Evolutionary conservation across 129 eudicot species (phyloP).

Genomic region (Chrysanthemum seticuspe): DNA sequence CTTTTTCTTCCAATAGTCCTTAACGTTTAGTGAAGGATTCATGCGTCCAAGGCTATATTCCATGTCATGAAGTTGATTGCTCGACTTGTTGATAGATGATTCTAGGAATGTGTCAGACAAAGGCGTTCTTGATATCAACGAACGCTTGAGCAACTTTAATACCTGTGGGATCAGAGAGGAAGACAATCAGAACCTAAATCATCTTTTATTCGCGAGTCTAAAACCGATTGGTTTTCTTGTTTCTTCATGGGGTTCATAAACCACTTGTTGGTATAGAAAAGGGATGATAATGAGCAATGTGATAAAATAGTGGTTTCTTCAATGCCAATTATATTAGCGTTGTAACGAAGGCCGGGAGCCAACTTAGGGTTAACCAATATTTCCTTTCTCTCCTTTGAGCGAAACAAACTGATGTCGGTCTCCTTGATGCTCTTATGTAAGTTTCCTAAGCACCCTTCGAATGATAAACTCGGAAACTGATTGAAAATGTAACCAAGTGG

Average conservation of each 20-base stretch:
- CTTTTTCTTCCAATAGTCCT: slow-evolving; percentile 6
- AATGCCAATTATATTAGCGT: background rate
- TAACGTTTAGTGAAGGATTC: slow-evolving; percentile 2
- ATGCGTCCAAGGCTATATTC: slow-evolving; percentile 7
- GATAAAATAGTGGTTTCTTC: slow-evolving; percentile 9
- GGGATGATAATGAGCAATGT: background rate
- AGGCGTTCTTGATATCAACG: slow-evolving; percentile 26
- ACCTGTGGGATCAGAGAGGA: slow-evolving; percentile 19
- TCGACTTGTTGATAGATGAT: slow-evolving; percentile 8
- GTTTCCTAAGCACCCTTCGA: slow-evolving; percentile 21
- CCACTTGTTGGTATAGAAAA: background rate
- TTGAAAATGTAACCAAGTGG: slow-evolving; percentile 26
- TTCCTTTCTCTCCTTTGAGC: slow-evolving; percentile 8
- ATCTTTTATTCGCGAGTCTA: background rate
- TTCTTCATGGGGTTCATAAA: background rate
- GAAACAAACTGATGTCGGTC: slow-evolving; percentile 5
- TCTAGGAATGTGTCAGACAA: slow-evolving; percentile 25
- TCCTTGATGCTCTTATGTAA: slow-evolving; percentile 16
- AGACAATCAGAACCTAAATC: background rate
- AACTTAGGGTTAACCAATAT: slow-evolving; percentile 17
- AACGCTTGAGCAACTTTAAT: slow-evolving; percentile 30
- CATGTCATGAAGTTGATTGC: slow-evolving; percentile 7
- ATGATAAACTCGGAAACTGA: slow-evolving; percentile 15
- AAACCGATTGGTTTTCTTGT: background rate
- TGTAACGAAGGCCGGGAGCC: slow-evolving; percentile 10